These are phyloP conservation scores for Cnidoscolus chayamansa DNA, from an alignment of 441 rosid species.

Conservation along the genomic window DNA sequence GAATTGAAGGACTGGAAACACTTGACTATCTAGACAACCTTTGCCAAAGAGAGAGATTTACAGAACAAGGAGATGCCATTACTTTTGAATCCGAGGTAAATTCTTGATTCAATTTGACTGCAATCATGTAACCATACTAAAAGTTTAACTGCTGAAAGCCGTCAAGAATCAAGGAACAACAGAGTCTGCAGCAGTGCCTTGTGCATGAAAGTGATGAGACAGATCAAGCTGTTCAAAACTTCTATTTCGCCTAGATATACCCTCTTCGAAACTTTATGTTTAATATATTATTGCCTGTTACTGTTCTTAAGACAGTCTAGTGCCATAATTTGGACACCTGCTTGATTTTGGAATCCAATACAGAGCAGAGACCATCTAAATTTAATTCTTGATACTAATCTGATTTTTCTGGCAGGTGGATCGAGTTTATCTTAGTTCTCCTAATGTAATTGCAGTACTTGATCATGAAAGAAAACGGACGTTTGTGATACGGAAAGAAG, in stretches of 20 bases:
- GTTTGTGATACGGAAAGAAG: slow-evolving; percentile 37
- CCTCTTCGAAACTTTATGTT: not conserved
- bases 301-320: not conserved
- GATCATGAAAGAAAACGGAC: slow-evolving; percentile 44
- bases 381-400: not conserved
- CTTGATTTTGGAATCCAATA: not conserved
- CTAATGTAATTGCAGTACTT: slow-evolving; percentile 38
- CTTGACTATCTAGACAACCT: slow-evolving; percentile 41
- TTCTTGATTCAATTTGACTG: not conserved
- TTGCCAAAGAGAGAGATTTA: slow-evolving; percentile 31
- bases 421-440: slow-evolving; percentile 37
- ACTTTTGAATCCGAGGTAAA: slow-evolving; percentile 42
- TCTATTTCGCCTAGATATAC: not conserved
- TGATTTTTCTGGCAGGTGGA: slow-evolving; percentile 32
- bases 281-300: not conserved
- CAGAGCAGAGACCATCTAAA: too few relatives aligned
- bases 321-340: not conserved
- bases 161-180: too few relatives aligned
- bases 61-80: slow-evolving; percentile 40
- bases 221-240: too few relatives aligned
- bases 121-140: not conserved
- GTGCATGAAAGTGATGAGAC: too few relatives aligned
- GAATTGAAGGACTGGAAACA: slow-evolving; percentile 39
- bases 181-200: too few relatives aligned
- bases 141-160: not conserved